Base-by-base conservation (phyloP, 2,329 filamentous ascomycete species). In the Hypoxylon sp. region DNA sequence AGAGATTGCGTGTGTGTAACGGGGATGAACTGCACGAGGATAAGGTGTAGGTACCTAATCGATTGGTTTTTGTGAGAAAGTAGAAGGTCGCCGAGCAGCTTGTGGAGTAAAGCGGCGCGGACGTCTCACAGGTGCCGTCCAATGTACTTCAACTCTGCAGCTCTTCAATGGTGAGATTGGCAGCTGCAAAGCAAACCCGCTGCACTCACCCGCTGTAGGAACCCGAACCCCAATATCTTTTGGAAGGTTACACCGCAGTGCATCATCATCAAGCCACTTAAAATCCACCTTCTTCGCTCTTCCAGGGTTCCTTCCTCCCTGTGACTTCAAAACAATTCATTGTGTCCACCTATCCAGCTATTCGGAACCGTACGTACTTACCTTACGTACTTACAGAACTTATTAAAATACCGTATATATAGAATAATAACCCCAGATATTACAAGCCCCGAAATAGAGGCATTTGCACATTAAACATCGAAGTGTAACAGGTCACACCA, bases 61-160 rank as follows among this genome's bases (percentile, higher is more conserved):
- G 30, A 36, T 38, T 32, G 11, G 23, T 17, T 23, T 36, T 51
- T 17, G 2, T 17, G 3, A 10, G 34, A 23, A 21, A 52, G 23
- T 17, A 11, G n/a, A 38, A 13, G 49, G 10, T 9, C 36, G 19
- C 30, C 30, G 50, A 53, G 50, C 13, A 2, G 41, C 21, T 13
- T 38, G 49, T 32, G 49, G 49, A 36, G 28, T 51, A 51, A 34
- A 21, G 28, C 28, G 28, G 5, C 19, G 30, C 25, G 48, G 23
- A 10, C 5, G n/a, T 36, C 34, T 36, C 30, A 36, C 30, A 17
- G 38, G 49, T 19, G 38, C 38, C 13, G n/a, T 19, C 7, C 38
- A 17, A 10, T 17, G 38, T 43, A 43, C 19, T 10, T 19, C 38
- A 19, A 9, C 14, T 43, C 38, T 43, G 38, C 17, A 43, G 38